phyloP scores from a whole-genome alignment of 495 filamentous ascomycete species.

The Aspergillus sparsus region DNA sequence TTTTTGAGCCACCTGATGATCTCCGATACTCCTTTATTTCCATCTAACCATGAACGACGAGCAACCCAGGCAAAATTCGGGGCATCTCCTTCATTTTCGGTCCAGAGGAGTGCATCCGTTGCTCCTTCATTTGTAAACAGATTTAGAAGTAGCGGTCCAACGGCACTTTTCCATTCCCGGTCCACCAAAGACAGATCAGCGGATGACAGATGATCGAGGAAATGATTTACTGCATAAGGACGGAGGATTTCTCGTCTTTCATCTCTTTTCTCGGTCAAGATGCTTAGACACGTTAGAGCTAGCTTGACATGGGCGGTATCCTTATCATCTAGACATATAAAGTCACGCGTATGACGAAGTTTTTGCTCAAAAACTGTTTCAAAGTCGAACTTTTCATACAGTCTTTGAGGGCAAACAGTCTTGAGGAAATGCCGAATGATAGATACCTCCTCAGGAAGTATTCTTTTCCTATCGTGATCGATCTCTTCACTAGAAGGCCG shows the following conservation, averaged over 20 bases:
- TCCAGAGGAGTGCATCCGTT: conserved; percentile 38
- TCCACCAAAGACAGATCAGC: conserved; percentile 39
- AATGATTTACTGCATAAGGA: conserved; percentile 35
- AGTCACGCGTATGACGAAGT: conserved; percentile 20
- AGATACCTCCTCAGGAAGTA: conserved; percentile 28
- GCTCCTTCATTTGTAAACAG: conserved; percentile 34
- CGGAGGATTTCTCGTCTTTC: conserved; percentile 27
- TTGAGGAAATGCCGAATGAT: conserved; percentile 39
- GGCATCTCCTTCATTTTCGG: conserved; percentile 1
- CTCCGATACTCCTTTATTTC: conserved; percentile 27
- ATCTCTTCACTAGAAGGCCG: conserved; percentile 1
- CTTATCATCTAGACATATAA: conserved; percentile 24
- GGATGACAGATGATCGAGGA: conserved; percentile 34
- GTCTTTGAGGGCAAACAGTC: conserved; percentile 34
- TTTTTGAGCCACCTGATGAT: conserved; percentile 37
- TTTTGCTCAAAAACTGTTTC: conserved; percentile 39
- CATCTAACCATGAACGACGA: conserved; percentile 33
- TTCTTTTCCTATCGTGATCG: conserved; percentile 8
- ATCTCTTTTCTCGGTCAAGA: conserved; percentile 25
- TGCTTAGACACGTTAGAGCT: conserved; percentile 30
- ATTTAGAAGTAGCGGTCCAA: conserved; percentile 37
- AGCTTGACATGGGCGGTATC: conserved; percentile 32
- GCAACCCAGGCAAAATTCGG: conserved; percentile 11
- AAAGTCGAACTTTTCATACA: conserved; percentile 38
- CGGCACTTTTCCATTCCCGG: conserved; percentile 31